Conservation (phyloP, 192 early-diverging fungal genomes). For the Spinellus fusiger region DNA sequence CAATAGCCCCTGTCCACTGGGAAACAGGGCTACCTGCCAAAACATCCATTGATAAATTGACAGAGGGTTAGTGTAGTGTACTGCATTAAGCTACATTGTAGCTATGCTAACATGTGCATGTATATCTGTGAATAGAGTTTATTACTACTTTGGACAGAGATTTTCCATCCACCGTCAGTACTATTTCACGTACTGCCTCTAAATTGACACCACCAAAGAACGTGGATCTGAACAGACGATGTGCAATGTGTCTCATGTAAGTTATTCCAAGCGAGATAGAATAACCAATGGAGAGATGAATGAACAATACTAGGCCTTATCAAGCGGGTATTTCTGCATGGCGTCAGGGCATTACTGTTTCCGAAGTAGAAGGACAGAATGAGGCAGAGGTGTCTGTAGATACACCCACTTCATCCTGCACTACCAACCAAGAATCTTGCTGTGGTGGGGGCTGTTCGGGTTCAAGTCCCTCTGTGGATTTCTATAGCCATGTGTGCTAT, state of each 20-base stretch:
- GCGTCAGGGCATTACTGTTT: constrained; percentile 45
- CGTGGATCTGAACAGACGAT: constrained; percentile 39
- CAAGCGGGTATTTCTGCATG: constrained; percentile 40
- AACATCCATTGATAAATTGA: constrained; percentile 53
- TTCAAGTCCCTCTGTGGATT: constrained; percentile 4
- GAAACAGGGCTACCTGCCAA: constrained; percentile 47
- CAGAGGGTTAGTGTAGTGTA: too few species aligned
- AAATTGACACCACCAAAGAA: constrained; percentile 61
- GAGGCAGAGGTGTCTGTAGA: too few species aligned
- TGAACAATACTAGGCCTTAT: constrained; percentile 33
- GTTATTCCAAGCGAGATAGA: background rate
- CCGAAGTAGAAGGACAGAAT: background rate
- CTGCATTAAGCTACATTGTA: too few species aligned
- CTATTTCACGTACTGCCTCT: constrained; percentile 72
- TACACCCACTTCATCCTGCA: background rate
- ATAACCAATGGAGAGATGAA: background rate
- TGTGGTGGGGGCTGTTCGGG: constrained; percentile 2
- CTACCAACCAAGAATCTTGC: constrained; percentile 9
- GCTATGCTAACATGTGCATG: too few species aligned
- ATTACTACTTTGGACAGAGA: constrained; percentile 71
- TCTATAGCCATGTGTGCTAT: constrained; percentile 43
- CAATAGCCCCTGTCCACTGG: constrained; percentile 43
- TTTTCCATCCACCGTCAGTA: constrained; percentile 82
- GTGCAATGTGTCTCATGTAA: constrained; percentile 66
- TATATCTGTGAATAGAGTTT: too few species aligned